phyloP scores from a whole-genome alignment of 2,329 filamentous ascomycete genomes.

The Ceratocystis lukuohia region DNA sequence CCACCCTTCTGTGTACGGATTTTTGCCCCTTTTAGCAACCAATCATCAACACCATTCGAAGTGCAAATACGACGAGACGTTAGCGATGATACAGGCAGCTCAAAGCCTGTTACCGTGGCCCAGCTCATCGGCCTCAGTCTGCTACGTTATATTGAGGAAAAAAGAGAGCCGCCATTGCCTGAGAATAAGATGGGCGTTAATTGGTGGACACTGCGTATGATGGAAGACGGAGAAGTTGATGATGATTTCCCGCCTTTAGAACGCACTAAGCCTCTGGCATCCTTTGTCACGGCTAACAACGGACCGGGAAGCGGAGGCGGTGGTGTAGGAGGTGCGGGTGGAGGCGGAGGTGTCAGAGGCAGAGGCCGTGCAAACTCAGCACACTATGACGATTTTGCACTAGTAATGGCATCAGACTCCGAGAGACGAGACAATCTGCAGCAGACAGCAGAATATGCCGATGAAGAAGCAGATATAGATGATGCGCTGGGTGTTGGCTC shows the following conservation, averaged over 20 bases:
- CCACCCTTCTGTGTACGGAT: slow-evolving; percentile 65
- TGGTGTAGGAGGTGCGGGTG: slow-evolving; percentile 50
- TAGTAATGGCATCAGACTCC: slow-evolving; percentile 56
- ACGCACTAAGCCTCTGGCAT: slow-evolving; percentile 57
- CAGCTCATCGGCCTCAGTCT: slow-evolving; percentile 72
- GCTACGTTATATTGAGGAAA: slow-evolving; percentile 67
- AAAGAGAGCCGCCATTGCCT: slow-evolving; percentile 52
- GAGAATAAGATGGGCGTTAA: slow-evolving; percentile 61
- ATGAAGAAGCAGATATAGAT: slow-evolving; percentile 34
- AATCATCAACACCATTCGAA: slow-evolving; percentile 52
- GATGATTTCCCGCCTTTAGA: slow-evolving; percentile 72
- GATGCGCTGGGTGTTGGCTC: slow-evolving; percentile 22
- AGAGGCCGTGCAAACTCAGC: slow-evolving; percentile 50
- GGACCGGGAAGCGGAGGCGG: slow-evolving; percentile 29
- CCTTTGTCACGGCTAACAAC: slow-evolving; percentile 73
- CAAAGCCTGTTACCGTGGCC: slow-evolving; percentile 55
- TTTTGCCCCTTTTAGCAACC: slow-evolving; percentile 57
- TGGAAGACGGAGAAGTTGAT: slow-evolving; percentile 72
- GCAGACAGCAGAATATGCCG: slow-evolving; percentile 49
- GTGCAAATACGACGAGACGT: slow-evolving; percentile 57
- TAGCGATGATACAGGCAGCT: slow-evolving; percentile 49
- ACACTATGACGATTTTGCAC: slow-evolving; percentile 69
- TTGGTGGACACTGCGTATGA: slow-evolving; percentile 71
- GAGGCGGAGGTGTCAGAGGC: slow-evolving; percentile 33
- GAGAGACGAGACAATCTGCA: slow-evolving; percentile 57